A percentile compares a stretch with the other conserved stretches of the same genome.
These are phyloP conservation scores for Waltiozyma solani DNA, from an alignment of 1,139 yeast genomes.

Conservation along the genomic window DNA sequence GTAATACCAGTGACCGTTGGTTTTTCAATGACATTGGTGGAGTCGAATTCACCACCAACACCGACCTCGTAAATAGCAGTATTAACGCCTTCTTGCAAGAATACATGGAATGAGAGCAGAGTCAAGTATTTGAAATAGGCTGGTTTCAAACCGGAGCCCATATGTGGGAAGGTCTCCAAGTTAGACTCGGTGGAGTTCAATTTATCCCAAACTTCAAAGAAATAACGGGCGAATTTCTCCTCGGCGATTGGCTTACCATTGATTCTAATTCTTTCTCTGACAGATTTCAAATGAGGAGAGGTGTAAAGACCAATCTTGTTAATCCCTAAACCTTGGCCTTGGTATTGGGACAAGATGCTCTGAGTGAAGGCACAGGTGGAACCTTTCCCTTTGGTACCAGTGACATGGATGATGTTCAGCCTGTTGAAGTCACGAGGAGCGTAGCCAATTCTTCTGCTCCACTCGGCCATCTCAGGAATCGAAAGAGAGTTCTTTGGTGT, in stretches of 20 bases:
- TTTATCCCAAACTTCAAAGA: slow-evolving; percentile 89
- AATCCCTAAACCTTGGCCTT: slow-evolving; percentile 12
- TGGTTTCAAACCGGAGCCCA: slow-evolving; percentile 70
- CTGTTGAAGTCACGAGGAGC: slow-evolving; percentile 55
- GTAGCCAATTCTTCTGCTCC: slow-evolving; percentile 84
- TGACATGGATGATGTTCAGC: slow-evolving; percentile 78
- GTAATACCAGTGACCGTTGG: slow-evolving; percentile 87
- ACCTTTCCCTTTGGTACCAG: slow-evolving; percentile 98
- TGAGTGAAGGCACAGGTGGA: slow-evolving; percentile 94
- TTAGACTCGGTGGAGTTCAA: slow-evolving; percentile 53
- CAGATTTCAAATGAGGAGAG: slow-evolving; percentile 91
- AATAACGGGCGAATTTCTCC: slow-evolving; percentile 72
- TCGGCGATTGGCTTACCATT: slow-evolving; percentile 81
- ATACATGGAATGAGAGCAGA: slow-evolving; percentile 81
- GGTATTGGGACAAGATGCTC: slow-evolving; percentile 63
- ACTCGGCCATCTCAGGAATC: slow-evolving; percentile 83
- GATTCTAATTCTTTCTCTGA: slow-evolving; percentile 84
- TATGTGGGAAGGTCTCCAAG: slow-evolving; percentile 52
- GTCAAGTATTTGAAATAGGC: slow-evolving; percentile 92
- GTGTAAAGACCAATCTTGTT: slow-evolving; percentile 79
- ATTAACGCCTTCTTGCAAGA: slow-evolving; percentile 77
- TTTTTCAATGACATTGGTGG: slow-evolving; percentile 73
- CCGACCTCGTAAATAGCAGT: slow-evolving; percentile 97
- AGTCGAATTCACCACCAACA: slow-evolving; percentile 94
- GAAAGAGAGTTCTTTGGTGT: slow-evolving; percentile 59